Evolutionary conservation across 352 stramenopile species (phyloP).

Genomic region (Pythium pectinolyticum): DNA sequence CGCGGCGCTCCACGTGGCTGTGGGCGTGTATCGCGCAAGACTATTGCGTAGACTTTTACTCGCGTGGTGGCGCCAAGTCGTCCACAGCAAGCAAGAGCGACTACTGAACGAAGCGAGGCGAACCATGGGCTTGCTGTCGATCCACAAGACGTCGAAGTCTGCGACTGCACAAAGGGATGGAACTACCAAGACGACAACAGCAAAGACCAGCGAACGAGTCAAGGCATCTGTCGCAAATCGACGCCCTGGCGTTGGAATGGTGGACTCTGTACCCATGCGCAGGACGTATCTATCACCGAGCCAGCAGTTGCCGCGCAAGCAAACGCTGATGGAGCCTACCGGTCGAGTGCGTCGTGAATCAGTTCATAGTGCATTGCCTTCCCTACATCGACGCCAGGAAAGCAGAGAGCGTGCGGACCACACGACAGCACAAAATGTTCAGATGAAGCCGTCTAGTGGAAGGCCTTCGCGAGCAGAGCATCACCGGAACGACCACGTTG

Average conservation of each 20-base stretch:
- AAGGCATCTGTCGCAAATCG: constrained; percentile 17
- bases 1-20: background rate
- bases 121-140: constrained; percentile 36
- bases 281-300: background rate
- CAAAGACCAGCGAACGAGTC: too few species aligned
- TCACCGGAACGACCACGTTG: too few species aligned
- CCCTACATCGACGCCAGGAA: too few species aligned
- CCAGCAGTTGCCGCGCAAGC: background rate
- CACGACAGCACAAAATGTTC: background rate
- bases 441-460: too few species aligned
- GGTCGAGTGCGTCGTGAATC: background rate
- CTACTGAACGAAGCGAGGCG: constrained; percentile 42
- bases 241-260: background rate
- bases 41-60: background rate
- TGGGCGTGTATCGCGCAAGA: background rate
- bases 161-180: too few species aligned
- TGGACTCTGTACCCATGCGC: background rate
- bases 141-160: too few species aligned
- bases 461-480: too few species aligned
- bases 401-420: background rate
- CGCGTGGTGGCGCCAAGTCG: constrained; percentile 46
- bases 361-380: too few species aligned
- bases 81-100: constrained; percentile 54
- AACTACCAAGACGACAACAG: too few species aligned
- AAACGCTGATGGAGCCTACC: background rate